These are phyloP conservation scores for Rusavskia elegans DNA, from an alignment of 495 filamentous ascomycete genomes.

Conservation along the genomic window DNA sequence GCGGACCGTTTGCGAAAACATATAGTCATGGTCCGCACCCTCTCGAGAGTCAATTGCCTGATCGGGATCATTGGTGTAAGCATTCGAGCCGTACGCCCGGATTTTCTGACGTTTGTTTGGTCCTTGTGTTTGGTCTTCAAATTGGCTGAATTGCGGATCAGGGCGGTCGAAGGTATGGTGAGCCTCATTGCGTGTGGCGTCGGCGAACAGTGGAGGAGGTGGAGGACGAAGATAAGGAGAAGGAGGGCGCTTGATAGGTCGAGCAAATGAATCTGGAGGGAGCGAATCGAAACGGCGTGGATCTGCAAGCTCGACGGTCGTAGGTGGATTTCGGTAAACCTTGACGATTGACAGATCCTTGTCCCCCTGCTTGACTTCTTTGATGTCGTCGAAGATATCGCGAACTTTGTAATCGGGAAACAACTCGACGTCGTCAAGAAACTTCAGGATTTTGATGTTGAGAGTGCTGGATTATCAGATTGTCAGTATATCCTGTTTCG, in stretches of 20 bases:
- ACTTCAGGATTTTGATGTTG: conserved; percentile 8
- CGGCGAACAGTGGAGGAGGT: neutral
- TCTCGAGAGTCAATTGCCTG: neutral
- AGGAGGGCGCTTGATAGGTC: conserved; percentile 9
- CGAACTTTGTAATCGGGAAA: conserved; percentile 6
- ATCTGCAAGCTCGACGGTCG: neutral
- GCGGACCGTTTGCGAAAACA: neutral
- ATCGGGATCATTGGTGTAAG: neutral
- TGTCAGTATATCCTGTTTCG: neutral
- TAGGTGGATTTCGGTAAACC: conserved; percentile 9
- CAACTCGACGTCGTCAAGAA: conserved; percentile 4
- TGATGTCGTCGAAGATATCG: conserved; percentile 12
- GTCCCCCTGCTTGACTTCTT: neutral
- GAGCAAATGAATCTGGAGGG: conserved; percentile 7
- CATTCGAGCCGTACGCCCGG: neutral
- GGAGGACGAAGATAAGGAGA: neutral
- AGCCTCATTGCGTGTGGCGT: neutral
- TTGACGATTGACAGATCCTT: conserved; percentile 5
- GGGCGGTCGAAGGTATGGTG: neutral
- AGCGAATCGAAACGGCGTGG: conserved; percentile 9
- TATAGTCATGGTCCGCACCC: neutral
- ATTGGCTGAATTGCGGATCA: neutral
- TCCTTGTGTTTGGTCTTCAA: neutral
- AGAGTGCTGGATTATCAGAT: conserved; percentile 3
- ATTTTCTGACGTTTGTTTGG: neutral